Base-by-base conservation (phyloP, 208 protist species). In the Zelonia costaricensis region DNA sequence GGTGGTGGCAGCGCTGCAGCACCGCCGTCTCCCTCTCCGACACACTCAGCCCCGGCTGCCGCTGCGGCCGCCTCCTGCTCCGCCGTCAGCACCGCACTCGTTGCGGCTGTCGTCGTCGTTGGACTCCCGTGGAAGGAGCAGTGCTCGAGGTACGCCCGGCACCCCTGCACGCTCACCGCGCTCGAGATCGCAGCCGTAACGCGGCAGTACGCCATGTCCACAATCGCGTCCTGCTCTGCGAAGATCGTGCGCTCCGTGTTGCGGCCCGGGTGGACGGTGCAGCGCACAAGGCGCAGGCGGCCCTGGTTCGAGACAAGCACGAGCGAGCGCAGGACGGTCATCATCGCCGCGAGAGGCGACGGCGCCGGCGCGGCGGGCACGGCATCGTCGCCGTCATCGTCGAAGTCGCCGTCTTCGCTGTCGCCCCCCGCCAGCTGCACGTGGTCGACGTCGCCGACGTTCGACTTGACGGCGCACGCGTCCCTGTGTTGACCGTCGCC, bases 251-350 rank as follows among this genome's bases (percentile, higher is more conserved):
- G 76, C 47, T 93, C 83, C 0, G 69, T 77, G 36, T 64, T 48
- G 49, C 63, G 61, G 35, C 65, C 69, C 0, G 60, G 66, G 48
- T 83, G 47, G 47, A 77, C 18, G 66, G 62, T 65, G 33, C 63
- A 71, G 16, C 60, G 69, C 12, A 66, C 46, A 1, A 84, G 55
- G 36, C 75, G 65, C 39, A 93, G 75, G 8, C 31, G 62, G 4
- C 68, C 81, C 39, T 79, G 79, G 59, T 90, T 90, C 16, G 87
- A 93, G 28, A 86, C 76, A 33, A 82, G 58, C 25, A 93, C 62
- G 54, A 93, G 67, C 1, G 78, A 66, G 18, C 76, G 78, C 40
- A 88, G 59, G 12, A 70, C 57, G 7, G 49, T 45, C 47, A 67
- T 63, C 52, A 62, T 68, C 20, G 54, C 45, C 2, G 54, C 54